Conservation (phyloP, 148 eudicot species). For the Pharnaceum exiguum region DNA sequence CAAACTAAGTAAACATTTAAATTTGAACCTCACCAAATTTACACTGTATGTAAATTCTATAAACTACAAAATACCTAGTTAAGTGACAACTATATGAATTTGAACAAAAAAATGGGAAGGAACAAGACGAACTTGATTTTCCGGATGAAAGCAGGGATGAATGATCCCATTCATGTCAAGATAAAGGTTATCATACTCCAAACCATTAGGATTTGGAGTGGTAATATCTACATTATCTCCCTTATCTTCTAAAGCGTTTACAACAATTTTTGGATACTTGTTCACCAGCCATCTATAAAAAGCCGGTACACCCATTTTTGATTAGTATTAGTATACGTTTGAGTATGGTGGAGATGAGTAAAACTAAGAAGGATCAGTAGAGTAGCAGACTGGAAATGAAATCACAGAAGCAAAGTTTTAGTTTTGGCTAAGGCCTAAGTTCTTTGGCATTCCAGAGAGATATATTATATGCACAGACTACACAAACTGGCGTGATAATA, state of each 20-base stretch:
- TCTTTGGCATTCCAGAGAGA: no score
- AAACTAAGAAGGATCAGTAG: no score
- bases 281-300: slow-evolving; percentile 80
- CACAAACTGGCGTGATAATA: no score
- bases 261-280: slow-evolving; percentile 68
- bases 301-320: slow-evolving; percentile 82
- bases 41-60: no score
- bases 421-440: no score
- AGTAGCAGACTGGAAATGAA: no score
- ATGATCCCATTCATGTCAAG: slow-evolving; percentile 87
- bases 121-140: slow-evolving; percentile 41
- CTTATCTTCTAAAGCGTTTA: slow-evolving; percentile 54
- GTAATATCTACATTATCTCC: slow-evolving; percentile 45
- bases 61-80: background rate
- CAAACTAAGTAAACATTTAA: no score
- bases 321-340: no score
- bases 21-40: no score
- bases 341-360: no score
- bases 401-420: no score
- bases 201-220: slow-evolving; percentile 48
- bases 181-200: slow-evolving; percentile 73
- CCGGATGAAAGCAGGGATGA: slow-evolving; percentile 89
- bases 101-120: background rate
- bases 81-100: background rate
- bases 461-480: no score